These are phyloP conservation scores for Elsinoe batatas DNA, from an alignment of 2,329 filamentous ascomycete species.

Conservation along the genomic window DNA sequence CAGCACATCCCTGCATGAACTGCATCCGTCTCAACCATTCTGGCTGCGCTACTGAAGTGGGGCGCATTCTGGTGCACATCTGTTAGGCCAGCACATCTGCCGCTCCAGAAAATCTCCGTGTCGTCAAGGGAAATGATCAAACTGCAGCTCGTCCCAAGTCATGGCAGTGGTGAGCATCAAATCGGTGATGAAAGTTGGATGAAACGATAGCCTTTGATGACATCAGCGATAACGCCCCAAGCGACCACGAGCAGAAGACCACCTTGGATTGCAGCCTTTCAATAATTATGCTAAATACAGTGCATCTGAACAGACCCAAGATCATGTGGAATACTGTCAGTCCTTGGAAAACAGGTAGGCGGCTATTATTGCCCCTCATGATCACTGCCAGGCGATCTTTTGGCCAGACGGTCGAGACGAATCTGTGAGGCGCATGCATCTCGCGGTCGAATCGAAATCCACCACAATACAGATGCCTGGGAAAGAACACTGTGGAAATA, in stretches of 20 bases:
- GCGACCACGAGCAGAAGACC: background rate
- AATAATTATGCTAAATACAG: no score
- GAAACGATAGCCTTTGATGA: conserved; percentile 6
- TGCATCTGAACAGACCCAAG: no score
- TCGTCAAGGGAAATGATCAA: background rate
- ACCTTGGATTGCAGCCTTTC: background rate
- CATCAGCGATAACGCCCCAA: background rate
- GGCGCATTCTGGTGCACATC: background rate
- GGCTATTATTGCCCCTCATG: background rate
- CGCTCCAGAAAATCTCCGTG: background rate
- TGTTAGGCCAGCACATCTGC: background rate
- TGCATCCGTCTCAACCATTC: conserved; percentile 1
- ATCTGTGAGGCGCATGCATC: conserved; percentile 6
- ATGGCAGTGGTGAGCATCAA: background rate
- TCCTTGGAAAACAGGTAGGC: background rate
- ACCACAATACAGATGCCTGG: background rate
- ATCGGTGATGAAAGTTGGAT: conserved; percentile 5
- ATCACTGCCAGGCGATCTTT: conserved; percentile 1
- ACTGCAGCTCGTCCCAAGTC: background rate
- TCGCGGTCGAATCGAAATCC: background rate
- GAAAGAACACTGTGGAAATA: background rate
- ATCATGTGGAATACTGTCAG: background rate
- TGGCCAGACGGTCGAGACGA: background rate
- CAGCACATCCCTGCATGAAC: conserved; percentile 2
- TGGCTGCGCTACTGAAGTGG: background rate